A percentile compares a stretch with the other conserved stretches of the same genome.
These are phyloP conservation scores for Apiospora aurea DNA, from an alignment of 2,329 filamentous ascomycete species.

Conservation along the genomic window DNA sequence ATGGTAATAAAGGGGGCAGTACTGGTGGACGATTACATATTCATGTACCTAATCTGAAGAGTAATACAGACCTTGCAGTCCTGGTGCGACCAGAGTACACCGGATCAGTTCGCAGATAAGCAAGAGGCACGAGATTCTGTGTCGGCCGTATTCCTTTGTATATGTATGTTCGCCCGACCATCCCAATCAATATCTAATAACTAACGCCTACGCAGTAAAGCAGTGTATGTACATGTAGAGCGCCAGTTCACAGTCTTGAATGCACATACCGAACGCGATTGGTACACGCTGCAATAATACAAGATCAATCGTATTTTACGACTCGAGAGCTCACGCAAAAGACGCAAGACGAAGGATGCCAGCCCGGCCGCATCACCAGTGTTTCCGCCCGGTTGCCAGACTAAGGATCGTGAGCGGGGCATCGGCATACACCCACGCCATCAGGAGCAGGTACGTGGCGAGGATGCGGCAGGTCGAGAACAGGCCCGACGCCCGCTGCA, in stretches of 20 bases:
- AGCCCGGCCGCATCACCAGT: not conserved
- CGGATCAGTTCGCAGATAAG: not conserved
- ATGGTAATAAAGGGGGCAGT: constrained; percentile 4
- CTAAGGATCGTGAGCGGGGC: constrained; percentile 20
- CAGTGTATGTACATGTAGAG: not conserved
- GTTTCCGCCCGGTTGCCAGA: constrained; percentile 17
- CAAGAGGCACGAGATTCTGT: not conserved
- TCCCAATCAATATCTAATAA: not conserved
- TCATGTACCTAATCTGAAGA: not conserved
- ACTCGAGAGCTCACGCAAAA: not conserved
- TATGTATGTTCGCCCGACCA: not conserved
- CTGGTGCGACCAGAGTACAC: not conserved
- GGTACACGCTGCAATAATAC: not conserved
- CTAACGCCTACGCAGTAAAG: not conserved
- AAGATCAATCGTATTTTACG: not conserved
- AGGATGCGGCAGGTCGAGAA: constrained; percentile 17
- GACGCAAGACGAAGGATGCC: not conserved
- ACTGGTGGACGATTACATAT: not conserved
- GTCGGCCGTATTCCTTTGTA: not conserved
- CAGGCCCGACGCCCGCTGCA: constrained; percentile 12
- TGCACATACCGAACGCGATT: not conserved
- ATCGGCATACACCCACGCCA: constrained; percentile 12
- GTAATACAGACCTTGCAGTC: constrained; percentile 3
- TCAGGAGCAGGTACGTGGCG: constrained; percentile 17
- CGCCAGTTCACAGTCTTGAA: not conserved